These are phyloP conservation scores for Trichoderma sp. DNA, from an alignment of 2,329 filamentous ascomycete species.

Conservation along the genomic window DNA sequence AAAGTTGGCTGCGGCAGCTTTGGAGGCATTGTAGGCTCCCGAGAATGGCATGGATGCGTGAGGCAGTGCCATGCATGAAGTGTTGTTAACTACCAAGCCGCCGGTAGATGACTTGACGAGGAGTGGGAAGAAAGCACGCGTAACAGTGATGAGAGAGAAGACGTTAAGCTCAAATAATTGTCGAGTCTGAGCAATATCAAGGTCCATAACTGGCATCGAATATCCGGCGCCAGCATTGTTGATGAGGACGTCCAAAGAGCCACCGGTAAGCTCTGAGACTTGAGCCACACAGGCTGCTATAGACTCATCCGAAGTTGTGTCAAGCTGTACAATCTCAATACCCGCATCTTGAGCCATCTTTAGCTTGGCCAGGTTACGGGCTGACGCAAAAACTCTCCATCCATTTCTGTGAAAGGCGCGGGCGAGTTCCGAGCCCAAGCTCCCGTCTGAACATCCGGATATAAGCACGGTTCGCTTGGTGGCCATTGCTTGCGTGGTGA, in stretches of 20 bases:
- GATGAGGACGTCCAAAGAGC: conserved; percentile 31
- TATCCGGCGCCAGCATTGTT: conserved; percentile 32
- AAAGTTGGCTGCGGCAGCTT: conserved; percentile 26
- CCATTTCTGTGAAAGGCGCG: conserved; percentile 30
- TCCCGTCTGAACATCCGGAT: conserved; percentile 37
- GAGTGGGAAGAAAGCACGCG: conserved; percentile 26
- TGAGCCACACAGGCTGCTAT: conserved; percentile 22
- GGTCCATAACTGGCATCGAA: conserved; percentile 28
- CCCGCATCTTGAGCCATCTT: conserved; percentile 18
- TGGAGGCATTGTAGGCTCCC: conserved; percentile 29
- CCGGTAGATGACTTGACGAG: conserved; percentile 22
- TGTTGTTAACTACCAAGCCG: conserved; percentile 26
- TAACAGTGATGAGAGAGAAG: conserved; percentile 28
- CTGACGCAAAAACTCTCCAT: conserved; percentile 34
- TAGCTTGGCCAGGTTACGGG: conserved; percentile 30
- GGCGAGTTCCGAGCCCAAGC: conserved; percentile 33
- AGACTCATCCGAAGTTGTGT: conserved; percentile 26
- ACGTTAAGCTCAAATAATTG: conserved; percentile 30
- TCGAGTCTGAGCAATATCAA: conserved; percentile 23
- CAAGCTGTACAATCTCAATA: conserved; percentile 28
- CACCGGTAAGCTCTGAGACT: conserved; percentile 25
- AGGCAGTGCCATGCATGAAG: conserved; percentile 17
- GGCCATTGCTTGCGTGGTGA: background rate
- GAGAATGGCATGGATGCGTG: conserved; percentile 22
- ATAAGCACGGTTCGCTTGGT: conserved; percentile 30